Percentiles rank a stretch among this genome's conserved stretches.
Conservation (phyloP, 495 filamentous ascomycete species). For the Cairneyella variabilis region DNA sequence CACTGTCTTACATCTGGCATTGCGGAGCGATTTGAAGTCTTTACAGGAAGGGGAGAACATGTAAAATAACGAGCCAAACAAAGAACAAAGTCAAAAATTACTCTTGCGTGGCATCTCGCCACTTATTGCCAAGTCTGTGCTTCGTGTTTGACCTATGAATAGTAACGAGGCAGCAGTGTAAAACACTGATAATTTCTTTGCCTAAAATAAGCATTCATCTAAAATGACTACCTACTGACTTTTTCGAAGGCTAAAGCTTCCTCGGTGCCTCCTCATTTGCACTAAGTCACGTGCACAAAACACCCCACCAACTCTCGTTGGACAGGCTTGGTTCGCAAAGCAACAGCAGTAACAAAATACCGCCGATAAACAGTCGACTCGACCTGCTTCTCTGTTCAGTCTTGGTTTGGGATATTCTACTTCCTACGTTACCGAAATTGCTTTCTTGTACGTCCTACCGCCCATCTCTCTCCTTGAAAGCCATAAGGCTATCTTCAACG, state of each 20-base stretch:
- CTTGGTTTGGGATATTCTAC: too few relatives aligned
- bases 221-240: neutral
- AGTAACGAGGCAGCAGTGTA: too few relatives aligned
- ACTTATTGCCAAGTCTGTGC: too few relatives aligned
- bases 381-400: too few relatives aligned
- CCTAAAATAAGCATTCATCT: neutral
- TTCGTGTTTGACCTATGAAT: too few relatives aligned
- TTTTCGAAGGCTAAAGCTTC: neutral
- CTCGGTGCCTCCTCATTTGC: neutral
- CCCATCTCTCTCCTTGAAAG: neutral
- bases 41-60: constrained; percentile 12
- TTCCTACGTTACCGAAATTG: too few relatives aligned
- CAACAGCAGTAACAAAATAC: constrained; percentile 2
- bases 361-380: constrained; percentile 15
- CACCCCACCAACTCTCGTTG: constrained; percentile 15
- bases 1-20: constrained; percentile 27
- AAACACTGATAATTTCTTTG: too few relatives aligned
- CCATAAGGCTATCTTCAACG: neutral
- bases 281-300: constrained; percentile 3
- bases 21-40: constrained; percentile 22
- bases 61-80: constrained; percentile 27
- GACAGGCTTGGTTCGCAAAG: constrained; percentile 9
- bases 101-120: constrained; percentile 4
- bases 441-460: too few relatives aligned
- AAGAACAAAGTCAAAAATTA: constrained; percentile 14